Evolutionary conservation across 169 alveolate species (phyloP), one percentile per base, ranked within the genome.

Genomic region (Plasmodium gonderi): DNA sequence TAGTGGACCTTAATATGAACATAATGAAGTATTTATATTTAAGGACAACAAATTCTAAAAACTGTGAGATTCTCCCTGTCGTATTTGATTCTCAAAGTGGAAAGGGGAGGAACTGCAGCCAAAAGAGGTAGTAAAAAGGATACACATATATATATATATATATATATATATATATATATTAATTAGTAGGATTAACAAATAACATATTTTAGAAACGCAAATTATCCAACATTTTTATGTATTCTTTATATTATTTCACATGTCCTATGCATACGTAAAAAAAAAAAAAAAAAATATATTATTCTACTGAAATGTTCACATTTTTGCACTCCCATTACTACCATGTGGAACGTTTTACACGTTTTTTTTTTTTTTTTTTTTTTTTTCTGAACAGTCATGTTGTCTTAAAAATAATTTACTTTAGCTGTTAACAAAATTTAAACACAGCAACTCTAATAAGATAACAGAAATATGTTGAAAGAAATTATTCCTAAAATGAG

Each of bases 1-100:
- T 80, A 80, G 49, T 80, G 80, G 54, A 80, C 20, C 3, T 80
- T 31, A 80, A 80, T 47, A 65, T 65, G 20, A 80, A 80, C 67
- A 12, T 33, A 47, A 80, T 80, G 79, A 67, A 38, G 17, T 29
- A 38, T 40, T 12, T 80, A 54, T 64, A 20, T 68, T 36, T 80
- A 33, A 31, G 12, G 51, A 45, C 91, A 47, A 80, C 44, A 26
- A 49, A 64, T 33, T n/a, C 64, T 33, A 60, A 64, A 3, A 17
- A 20, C 26, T 20, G 45, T 44, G 77, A n/a, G 23, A 1, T 33
- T 26, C 45, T 33, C 12, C n/a, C 51, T 51, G 40, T 17, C 54
- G 64, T 42, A n/a, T 36, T 33, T 60, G 42, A n/a, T 42, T 42
- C 49, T 29, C 60, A 17, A 33, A 12, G 26, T 36, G 40, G 9